Evolutionary conservation across 257 asterid genomes (phyloP), one percentile per base, ranked within the genome.

Genomic region (Nicotiana tabacum): DNA sequence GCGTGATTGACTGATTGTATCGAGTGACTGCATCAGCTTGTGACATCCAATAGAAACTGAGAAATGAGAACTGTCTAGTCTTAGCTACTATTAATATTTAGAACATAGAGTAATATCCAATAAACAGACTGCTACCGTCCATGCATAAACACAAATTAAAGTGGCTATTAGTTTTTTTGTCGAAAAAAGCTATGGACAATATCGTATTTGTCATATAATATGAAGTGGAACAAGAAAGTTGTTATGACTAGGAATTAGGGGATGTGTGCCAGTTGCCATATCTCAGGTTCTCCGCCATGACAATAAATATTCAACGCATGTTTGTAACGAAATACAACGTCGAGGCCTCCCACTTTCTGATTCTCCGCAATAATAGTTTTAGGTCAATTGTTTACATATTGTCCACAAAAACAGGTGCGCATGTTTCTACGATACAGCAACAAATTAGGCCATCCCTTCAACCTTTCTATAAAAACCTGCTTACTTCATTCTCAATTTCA

Each of bases 391-490:
- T 74, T 27, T 74, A 79, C 51, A 85, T 62, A 83, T 39, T 60
- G 83, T 81, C 86, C 87, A 83, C 87, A 87, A 83, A 39, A 84
- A 76, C 85, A 85, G 17, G 81, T 46, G 9, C 77, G 70, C 86
- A 81, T 86, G 85, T 85, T 53, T 72, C 83, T 35, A 29, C 46
- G 80, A 29, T 76, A 53, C 65, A 69, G 15, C 83, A 58, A 15
- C 17, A 76, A 80, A 61, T 80, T 67, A 76, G 80, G 29, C 21
- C 8, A 51, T 51, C 80, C 64, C 0, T 76, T 12, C 46, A 76
- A 29, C 4, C 4, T 27, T 76, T 53, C 91, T 90, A 90, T 89
- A 91, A 70, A 90, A 80, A 81, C 48, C 80, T 65, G 46, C 33
- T 4, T 1, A 77, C 66, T 3, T 82, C 81, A 46, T 58, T 58